Evolutionary conservation across 2,329 filamentous ascomycete species (phyloP), one percentile per base, ranked within the genome.

Genomic region (Cordyceps farinosa): DNA sequence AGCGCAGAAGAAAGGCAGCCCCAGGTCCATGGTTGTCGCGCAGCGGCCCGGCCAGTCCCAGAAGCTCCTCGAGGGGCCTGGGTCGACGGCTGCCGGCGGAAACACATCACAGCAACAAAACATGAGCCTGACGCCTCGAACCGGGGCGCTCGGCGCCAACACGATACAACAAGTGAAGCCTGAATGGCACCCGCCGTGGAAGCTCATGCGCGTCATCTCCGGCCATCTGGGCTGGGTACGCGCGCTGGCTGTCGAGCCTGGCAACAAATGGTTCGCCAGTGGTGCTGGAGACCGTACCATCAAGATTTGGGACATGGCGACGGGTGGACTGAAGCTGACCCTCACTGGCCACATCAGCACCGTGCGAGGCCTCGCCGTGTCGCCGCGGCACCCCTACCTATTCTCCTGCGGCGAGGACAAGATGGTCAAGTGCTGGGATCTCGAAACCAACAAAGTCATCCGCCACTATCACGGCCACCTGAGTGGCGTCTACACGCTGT

Each of bases 381-480:
- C 92, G 27, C 91, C 93, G 17, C 83, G 95, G 53, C 95, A 99
- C 77, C 96, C 95, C 0, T 99, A 99, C 73, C 84, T 99, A 10
- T 99, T 99, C 77, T 97, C 92, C 11, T 99, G 95, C 72, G 96
- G 92, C 64, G 95, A 99, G 77, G 95, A 99, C 76, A 99, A 99
- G 81, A 97, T 97, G 93, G 95, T 99, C 66, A 99, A 99, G 78
- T 99, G 95, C 79, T 99, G 95, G 95, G 95, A 99, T 79, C 80
- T 99, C 68, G 95, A 99, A 77, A 97, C 94, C n/a, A 99, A 99
- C 80, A 97, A 97, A 77, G 95, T 99, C 65, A 97, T 98, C 72
- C 87, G 94, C 45, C 92, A 97, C 77, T 99, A 98, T 75, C 95
- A 99, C 75, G 96, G 96, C 22, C 95, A 99, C 78, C 80, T 99